Evolutionary conservation across 495 filamentous ascomycete genomes (phyloP), one percentile per base, ranked within the genome.

Genomic region (Stereocaulon alpinum): DNA sequence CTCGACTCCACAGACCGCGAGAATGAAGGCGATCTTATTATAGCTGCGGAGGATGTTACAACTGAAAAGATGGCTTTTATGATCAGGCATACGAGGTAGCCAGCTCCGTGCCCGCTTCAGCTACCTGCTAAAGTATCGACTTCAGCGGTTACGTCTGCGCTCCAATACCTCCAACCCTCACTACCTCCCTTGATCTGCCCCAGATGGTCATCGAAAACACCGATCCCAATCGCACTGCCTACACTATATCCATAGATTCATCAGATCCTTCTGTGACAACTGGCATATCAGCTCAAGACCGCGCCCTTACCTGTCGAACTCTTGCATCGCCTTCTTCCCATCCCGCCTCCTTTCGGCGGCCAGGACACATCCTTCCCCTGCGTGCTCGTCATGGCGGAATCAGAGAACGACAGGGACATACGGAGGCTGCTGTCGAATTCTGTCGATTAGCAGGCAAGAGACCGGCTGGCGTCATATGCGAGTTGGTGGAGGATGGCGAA

Each of bases 61-160:
- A 75, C 88, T 29, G 79, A 86, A 51, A 90, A 96, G 71, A 90
- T 91, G 86, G 91, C 90, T 58, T 97, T 96, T 72, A 82, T 96
- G 77, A 81, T 97, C 65, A 88, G 88, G 30, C 82, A 94, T 68
- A 84, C 84, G 17, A 74, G 49, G 49, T 52, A 52, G n/a, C 12
- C 6, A 24, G 24, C 24, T 30, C 18, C 18, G 2, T 7, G 10
- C 15, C 49, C 12, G n/a, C 20, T 17, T 52, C 11, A 1, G 27
- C 7, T 3, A 18, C 24, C 22, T 18, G 20, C 47, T 53, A 11
- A 41, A 1, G 18, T 15, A 22, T 6, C 20, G 11, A 12, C 27
- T 63, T 56, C 42, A 95, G 90, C 14, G 93, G 93, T 63, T 79
- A 90, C 51, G 85, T 98, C 76, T 96, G 93, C 80, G 86, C 86